Conservation (phyloP, 257 asterid species). For the Linaria vulgaris region DNA sequence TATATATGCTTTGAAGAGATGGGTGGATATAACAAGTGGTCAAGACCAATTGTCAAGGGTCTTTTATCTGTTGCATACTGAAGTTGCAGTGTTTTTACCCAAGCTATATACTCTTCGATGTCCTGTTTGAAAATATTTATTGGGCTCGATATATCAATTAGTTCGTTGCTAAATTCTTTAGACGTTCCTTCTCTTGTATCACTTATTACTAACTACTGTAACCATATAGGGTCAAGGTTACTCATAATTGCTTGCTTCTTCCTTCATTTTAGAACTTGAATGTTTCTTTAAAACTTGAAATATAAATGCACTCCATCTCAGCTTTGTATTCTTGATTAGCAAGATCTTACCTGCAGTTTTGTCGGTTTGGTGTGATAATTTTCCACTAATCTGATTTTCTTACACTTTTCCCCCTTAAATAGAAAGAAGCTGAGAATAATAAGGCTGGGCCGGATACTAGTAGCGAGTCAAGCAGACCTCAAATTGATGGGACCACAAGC, state of each 20-base stretch:
- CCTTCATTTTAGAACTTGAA: slow-evolving; percentile 13
- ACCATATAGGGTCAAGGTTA: not conserved
- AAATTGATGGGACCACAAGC: slow-evolving; percentile 72
- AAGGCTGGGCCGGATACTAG: slow-evolving; percentile 41
- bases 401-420: slow-evolving; percentile 26
- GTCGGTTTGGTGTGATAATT: slow-evolving; percentile 1
- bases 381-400: not conserved
- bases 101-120: too few relatives aligned
- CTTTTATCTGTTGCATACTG: too few relatives aligned
- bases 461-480: slow-evolving; percentile 40
- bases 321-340: slow-evolving; percentile 9
- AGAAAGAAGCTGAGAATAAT: slow-evolving; percentile 72
- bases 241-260: slow-evolving; percentile 13
- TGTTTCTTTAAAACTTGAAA: slow-evolving; percentile 20
- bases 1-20: not conserved
- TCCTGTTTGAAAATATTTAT: too few relatives aligned
- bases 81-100: too few relatives aligned
- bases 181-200: too few relatives aligned
- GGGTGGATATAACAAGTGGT: too few relatives aligned
- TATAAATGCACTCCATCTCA: not conserved
- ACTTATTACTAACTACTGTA: too few relatives aligned
- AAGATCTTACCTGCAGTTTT: not conserved
- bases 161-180: too few relatives aligned
- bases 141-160: too few relatives aligned
- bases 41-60: too few relatives aligned